Evolutionary conservation across 371 early-diverging fungal genomes (phyloP), one percentile per base, ranked within the genome.

Genomic region (Syncephalastrum monosporum): DNA sequence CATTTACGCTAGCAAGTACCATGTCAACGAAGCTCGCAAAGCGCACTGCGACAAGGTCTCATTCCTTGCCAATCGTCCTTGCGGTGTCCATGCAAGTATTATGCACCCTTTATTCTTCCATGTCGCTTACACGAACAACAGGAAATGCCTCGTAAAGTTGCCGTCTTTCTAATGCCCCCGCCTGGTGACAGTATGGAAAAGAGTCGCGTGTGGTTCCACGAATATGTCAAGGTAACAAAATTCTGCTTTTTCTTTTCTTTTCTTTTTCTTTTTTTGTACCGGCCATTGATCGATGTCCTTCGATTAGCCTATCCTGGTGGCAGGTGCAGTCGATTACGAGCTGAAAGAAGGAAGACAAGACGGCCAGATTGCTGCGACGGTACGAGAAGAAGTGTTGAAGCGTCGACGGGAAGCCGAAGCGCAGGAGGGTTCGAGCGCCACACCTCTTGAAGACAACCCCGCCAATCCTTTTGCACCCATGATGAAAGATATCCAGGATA

Each of bases 161-260:
- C 72, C 10, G 82, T 88, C 7, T 88, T 82, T 59, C 69, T 88
- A 5, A 70, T 82, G 48, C 75, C 83, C 13, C 88, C 88, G 17
- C 84, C 85, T 13, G 86, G 88, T 7, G 88, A 88, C 64, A 74
- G 81, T 16, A 72, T 88, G 33, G 82, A 86, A 59, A 88, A 88
- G 67, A 84, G 84, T 48, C 73, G 86, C 57, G 71, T 70, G 17
- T 85, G 82, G 75, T 88, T 88, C 53, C 69, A 79, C 29, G 80
- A 82, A 57, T 88, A 82, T 68, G 75, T 87, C 68, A 85, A 85
- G 75, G 87, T 87, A 80, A 58, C 16, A 45, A 50, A 48, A 33
- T 53, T 46, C 0, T 48, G 19, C 8, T 14, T 19, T 6, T 41
- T 42, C 3, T 42, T 19, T 53, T 41, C 19, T 19, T 6, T 41